These are phyloP conservation scores for Paragyromitra xinjiangensis DNA, from an alignment of 495 filamentous ascomycete species.

Conservation along the genomic window DNA sequence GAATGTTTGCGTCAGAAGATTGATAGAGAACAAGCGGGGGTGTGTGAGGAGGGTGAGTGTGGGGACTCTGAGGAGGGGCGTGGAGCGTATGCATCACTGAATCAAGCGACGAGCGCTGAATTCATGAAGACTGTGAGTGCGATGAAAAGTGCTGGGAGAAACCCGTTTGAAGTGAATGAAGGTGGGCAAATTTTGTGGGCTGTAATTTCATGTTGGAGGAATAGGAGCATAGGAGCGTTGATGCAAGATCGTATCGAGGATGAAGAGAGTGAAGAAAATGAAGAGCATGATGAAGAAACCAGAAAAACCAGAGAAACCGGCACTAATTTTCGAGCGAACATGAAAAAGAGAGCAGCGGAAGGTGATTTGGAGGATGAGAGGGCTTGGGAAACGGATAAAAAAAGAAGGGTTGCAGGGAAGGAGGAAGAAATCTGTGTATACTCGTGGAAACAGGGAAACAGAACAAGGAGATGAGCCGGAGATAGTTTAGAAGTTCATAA, in stretches of 20 bases:
- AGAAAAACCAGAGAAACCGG: constrained; percentile 12
- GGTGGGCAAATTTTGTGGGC: neutral
- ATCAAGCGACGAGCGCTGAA: constrained; percentile 12
- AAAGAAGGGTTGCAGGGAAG: neutral
- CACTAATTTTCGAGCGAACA: neutral
- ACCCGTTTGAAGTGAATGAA: constrained; percentile 22
- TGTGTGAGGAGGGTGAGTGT: constrained; percentile 25
- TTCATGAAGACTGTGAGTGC: constrained; percentile 15
- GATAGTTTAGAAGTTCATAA: neutral
- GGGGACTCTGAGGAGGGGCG: neutral
- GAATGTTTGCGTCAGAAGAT: constrained; percentile 45
- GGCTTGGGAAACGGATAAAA: neutral
- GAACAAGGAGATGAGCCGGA: neutral
- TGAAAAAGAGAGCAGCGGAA: constrained; percentile 28
- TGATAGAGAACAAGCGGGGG: constrained; percentile 51
- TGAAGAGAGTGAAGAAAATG: constrained; percentile 49
- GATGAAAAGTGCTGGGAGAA: constrained; percentile 20
- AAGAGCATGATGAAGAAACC: constrained; percentile 2
- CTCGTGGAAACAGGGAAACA: neutral
- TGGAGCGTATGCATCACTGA: constrained; percentile 19
- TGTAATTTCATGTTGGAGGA: constrained; percentile 45
- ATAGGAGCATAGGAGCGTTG: constrained; percentile 5
- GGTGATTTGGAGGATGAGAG: neutral
- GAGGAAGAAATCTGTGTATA: neutral
- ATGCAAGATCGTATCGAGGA: neutral